Evolutionary conservation across 148 eudicot genomes (phyloP), one percentile per base, ranked within the genome.

Genomic region (Polygonum aviculare): DNA sequence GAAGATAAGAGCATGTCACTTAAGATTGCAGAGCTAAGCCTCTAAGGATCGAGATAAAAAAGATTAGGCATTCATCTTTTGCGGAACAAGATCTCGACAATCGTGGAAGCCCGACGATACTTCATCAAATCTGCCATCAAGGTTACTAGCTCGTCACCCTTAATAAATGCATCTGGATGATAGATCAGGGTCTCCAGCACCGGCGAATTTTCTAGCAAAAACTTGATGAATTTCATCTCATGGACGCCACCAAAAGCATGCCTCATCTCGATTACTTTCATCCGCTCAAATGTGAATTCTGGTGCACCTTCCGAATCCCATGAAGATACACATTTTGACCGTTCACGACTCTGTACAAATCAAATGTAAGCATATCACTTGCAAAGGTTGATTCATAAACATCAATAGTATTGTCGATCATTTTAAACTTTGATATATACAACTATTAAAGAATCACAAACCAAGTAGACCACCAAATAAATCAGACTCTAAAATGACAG

Each of bases 141-240:
- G 38, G 12, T 62, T 12, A 9, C 2, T 62, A 49, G 12, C 4
- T 12, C 2, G 4, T 3, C 3, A 12, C 12, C 6, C 31, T 0
- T 1, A 12, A 62, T 36, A 7, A 1, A 18, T 4, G 11, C 7
- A 26, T 62, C 0, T 3, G 38, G 36, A 5, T 49, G 2, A 49
- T 10, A 11, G 60, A 81, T 83, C 90, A 92, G 83, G 19, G 51
- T 75, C 78, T 87, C 87, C 22, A 94, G 88, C 39, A 59, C 51
- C 2, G 96, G 98, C 9, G 97, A 87, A 69, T 83, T 90, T 39
- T 60, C 82, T 47, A 94, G 86, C 75, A 92, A 59, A 79, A 87
- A 84, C 74, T 85, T 83, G 52, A 94, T 88, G 9, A 94, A 83
- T 69, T 82, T 84, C 96, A 94, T 90, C 84, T 40, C 44, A 40